These are phyloP conservation scores for Cladosporium sp. DNA, from an alignment of 2,329 filamentous ascomycete genomes.

Conservation along the genomic window DNA sequence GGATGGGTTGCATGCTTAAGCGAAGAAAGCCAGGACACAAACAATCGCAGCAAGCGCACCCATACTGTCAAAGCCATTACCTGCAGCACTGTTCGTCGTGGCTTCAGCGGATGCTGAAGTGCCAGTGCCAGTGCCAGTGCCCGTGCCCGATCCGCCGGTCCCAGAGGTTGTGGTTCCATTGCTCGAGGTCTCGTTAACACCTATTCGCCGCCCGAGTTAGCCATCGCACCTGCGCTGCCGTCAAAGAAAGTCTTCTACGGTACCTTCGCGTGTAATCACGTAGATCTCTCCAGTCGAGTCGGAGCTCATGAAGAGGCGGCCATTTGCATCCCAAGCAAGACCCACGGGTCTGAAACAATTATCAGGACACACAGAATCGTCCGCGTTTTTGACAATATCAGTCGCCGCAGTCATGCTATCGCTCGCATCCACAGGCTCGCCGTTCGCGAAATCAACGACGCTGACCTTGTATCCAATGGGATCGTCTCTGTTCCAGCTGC, in stretches of 20 bases:
- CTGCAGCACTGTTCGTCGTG: constrained; percentile 3
- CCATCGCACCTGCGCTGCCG: neutral
- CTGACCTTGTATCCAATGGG: constrained; percentile 51
- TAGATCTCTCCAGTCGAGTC: constrained; percentile 65
- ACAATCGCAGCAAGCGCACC: constrained; percentile 15
- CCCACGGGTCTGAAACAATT: constrained; percentile 62
- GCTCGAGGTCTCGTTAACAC: neutral
- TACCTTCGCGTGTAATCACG: constrained; percentile 35
- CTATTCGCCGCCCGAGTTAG: neutral
- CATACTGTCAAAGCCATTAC: constrained; percentile 10
- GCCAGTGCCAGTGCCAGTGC: neutral
- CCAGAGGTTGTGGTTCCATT: neutral
- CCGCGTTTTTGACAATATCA: constrained; percentile 54
- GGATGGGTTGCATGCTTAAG: neutral
- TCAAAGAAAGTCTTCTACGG: neutral
- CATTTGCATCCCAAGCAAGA: constrained; percentile 48
- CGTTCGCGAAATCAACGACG: constrained; percentile 44
- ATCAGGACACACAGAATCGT: constrained; percentile 51
- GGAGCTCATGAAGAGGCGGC: constrained; percentile 58
- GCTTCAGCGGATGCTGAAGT: neutral
- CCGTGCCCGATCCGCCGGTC: neutral
- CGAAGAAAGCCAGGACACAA: constrained; percentile 14
- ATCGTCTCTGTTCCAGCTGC: constrained; percentile 56
- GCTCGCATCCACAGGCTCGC: constrained; percentile 40
- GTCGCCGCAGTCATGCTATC: constrained; percentile 45